Base-by-base conservation (phyloP, 2,329 filamentous ascomycete genomes). In the Claviceps quebecensis region DNA sequence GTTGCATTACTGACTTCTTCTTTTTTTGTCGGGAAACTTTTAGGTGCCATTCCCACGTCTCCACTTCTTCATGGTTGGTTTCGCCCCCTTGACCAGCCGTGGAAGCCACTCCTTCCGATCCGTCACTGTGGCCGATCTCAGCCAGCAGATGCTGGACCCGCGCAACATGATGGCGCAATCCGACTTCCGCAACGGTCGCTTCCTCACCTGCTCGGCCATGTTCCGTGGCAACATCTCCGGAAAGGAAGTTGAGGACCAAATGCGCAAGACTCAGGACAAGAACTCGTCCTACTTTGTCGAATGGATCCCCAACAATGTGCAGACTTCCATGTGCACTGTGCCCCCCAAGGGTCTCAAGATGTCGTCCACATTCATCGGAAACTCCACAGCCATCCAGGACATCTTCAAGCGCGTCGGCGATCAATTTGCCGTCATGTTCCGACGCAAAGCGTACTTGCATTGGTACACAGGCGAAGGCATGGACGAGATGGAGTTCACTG, bases 141-240 rank as follows among this genome's bases (percentile, higher is more conserved):
- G 91, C 65, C 93, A 97, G 80, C 93, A 98, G 75, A 97, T 98
- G 89, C 96, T 95, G 79, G 93, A 98, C 78, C 90, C 93, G 66
- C 97, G 97, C 88, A 98, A 98, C 85, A 98, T 97, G 91, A 97
- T 98, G 93, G 93, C 93, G 75, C 93, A 93, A 59, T 94, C 90
- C 58, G 93, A 98, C 78, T 97, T 97, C 88, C 88, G 93, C 67
- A 97, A 97, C 73, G 93, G 93, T 72, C 93, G 93, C 67, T 98
- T 97, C 80, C 83, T 97, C 66, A 98, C 93, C 63, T 98, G 93
- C 85, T 97, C 86, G 71, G 90, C 93, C 70, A 95, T 97, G 76
- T 98, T 97, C 87, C 91, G 93, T 74, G 93, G 93, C 68, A 95
- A 95, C 80, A 88, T 97, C 69, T 94, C 90, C 69, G 97, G 97